These are phyloP conservation scores for Kazachstania psychrophila DNA, from an alignment of 805 yeast genomes.

Conservation along the genomic window DNA sequence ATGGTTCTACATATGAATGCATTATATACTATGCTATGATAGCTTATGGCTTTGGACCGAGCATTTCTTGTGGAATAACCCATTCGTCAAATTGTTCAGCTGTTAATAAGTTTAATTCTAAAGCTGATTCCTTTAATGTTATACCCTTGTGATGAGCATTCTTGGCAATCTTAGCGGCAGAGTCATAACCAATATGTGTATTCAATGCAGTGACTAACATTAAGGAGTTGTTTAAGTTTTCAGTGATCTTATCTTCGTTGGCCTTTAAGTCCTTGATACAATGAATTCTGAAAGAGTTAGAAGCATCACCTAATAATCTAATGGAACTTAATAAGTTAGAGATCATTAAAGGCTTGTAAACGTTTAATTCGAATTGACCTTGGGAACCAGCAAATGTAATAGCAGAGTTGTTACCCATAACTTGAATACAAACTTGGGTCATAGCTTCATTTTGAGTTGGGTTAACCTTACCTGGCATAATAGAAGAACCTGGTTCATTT, in stretches of 20 bases:
- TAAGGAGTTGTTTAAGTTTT: conserved; percentile 84
- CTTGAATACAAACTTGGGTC: conserved; percentile 97
- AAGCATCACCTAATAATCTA: conserved; percentile 83
- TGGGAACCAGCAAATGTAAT: conserved; percentile 97
- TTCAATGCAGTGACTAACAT: conserved; percentile 98
- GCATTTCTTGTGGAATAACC: conserved; percentile 97
- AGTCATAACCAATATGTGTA: conserved; percentile 97
- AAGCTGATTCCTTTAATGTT: conserved; percentile 88
- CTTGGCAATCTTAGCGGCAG: conserved; percentile 96
- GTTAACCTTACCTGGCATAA: conserved; percentile 99
- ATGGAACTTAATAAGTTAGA: conserved; percentile 81
- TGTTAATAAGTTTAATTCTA: conserved; percentile 78
- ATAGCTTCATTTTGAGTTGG: conserved; percentile 99
- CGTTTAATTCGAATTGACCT: conserved; percentile 97
- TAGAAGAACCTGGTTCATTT: conserved; percentile 98
- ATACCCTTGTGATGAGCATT: conserved; percentile 97
- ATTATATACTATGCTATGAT: too few relatives aligned
- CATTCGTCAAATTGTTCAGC: conserved; percentile 87
- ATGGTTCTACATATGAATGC: too few relatives aligned
- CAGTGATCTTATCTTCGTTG: conserved; percentile 76
- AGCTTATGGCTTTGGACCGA: conserved; percentile 71
- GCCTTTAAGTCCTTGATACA: conserved; percentile 94
- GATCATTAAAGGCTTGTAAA: conserved; percentile 93
- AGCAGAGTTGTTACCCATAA: conserved; percentile 91
- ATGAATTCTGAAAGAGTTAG: conserved; percentile 80